Base-by-base conservation (phyloP, 768 basidiomycete species). In the Lactarius tabidus region DNA sequence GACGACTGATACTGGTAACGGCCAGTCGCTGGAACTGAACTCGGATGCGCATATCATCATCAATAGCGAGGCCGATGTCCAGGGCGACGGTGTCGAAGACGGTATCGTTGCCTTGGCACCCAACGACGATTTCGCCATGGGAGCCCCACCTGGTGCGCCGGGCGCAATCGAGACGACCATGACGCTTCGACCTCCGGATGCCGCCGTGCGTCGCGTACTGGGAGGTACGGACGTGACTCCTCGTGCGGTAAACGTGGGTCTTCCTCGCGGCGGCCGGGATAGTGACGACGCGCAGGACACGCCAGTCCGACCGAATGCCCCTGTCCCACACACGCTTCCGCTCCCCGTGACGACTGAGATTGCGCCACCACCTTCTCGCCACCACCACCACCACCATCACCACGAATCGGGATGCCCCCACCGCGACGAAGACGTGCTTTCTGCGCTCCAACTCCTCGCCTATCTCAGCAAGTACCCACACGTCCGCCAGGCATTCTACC, bases 401-500 rank as follows among this genome's bases (percentile, higher is more conserved):
- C 71, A 77, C 48, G 75, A 75, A 54, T 77, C 63, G 1, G 81
- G 81, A 28, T 71, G 90, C 0, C 91, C 90, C 0, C 97, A 95
- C 76, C 84, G 93, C 31, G 95, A 98, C 73, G 96, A 99, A 71
- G 95, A 97, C 67, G 93, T 98, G 0, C 79, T 98, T 2, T 84
- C 95, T 10, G 86, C 89, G 23, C 78, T 99, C 15, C 96, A 99
- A 74, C 86, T 98, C 2, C 82, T 99, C 1, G 97, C 97, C 3
- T 98, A 99, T 73, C 81, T 98, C 20, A 93, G 90, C 78, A 98
- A 99, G 76, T 98, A 99, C 74, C 95, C 97, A 1, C 96, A 98
- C 74, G 96, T 98, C 4, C 82, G 97, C 12, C 89, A 95, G 71
- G 93, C 95, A 7, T 98, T 99, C 73, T 97, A 98, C 74, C 92